These are phyloP conservation scores for Magnusiomyces tetraspermus DNA, from an alignment of 1,139 yeast genomes.

Conservation along the genomic window DNA sequence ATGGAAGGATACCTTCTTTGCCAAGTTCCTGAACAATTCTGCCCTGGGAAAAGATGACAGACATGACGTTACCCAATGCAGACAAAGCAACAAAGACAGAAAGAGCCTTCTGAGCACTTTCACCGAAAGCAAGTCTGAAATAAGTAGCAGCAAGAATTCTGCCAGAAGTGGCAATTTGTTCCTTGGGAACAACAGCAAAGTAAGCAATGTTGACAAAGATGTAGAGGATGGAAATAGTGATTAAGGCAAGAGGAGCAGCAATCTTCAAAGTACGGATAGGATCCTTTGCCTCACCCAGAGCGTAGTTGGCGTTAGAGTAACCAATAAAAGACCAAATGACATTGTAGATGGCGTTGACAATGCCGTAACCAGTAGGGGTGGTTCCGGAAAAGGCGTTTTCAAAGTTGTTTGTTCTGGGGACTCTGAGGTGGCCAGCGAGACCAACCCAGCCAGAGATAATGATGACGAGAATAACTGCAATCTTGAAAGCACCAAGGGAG, in stretches of 20 bases:
- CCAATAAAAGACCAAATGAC: conserved; percentile 65
- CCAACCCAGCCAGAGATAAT: conserved; percentile 77
- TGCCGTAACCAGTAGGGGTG: conserved; percentile 68
- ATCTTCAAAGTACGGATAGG: conserved; percentile 59
- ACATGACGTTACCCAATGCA: conserved; percentile 69
- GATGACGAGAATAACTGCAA: conserved; percentile 57
- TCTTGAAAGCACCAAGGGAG: conserved; percentile 59
- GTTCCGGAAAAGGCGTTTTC: conserved; percentile 50
- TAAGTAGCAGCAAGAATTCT: conserved; percentile 66
- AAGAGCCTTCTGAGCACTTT: conserved; percentile 51
- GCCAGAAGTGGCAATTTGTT: conserved; percentile 50
- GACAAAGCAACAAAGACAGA: conserved; percentile 68
- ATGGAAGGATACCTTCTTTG: conserved; percentile 62
- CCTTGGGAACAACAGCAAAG: conserved; percentile 65
- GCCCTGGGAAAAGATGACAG: conserved; percentile 71
- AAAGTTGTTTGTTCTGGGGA: conserved; percentile 46
- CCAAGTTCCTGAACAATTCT: conserved; percentile 69
- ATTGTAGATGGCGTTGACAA: conserved; percentile 67
- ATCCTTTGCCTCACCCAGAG: conserved; percentile 65
- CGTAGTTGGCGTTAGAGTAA: conserved; percentile 60
- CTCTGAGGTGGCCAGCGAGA: conserved; percentile 50
- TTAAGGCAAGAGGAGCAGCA: conserved; percentile 65
- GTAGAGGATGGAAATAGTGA: conserved; percentile 51
- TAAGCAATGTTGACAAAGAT: conserved; percentile 64
- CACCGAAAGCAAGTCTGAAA: conserved; percentile 66